Base-by-base conservation (phyloP, 2,329 filamentous ascomycete species). In the Magnaporthiopsis incrustans region DNA sequence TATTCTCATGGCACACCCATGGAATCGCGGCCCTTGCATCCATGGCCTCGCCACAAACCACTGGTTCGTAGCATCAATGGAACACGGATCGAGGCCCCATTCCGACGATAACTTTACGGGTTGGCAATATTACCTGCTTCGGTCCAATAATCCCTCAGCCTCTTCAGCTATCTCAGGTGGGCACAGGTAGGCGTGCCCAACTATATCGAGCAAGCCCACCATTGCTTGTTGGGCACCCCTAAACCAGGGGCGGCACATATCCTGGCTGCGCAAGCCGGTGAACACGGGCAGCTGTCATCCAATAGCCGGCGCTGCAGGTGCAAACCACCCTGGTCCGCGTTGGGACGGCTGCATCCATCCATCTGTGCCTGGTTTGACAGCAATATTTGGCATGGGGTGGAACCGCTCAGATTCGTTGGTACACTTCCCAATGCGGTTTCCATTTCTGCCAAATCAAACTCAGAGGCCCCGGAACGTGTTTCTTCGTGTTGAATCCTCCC, bases 101-200 rank as follows among this genome's bases (percentile, higher is more conserved):
- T 53, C 44, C 57, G 25, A 58, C 57, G 57, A 58, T 27, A 58
- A 58, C 57, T 58, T 58, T 58, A 58, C 57, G 57, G 57, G 30
- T 27, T 32, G 22, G 22, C 18, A n/a, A 10, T 25, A n/a, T 25
- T 11, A 10, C 18, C 44, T 25, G 38, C 44, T 25, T 25, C 18
- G 2, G 4, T 53, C 11, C 44, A 22, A 14, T 50, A 7, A n/a
- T 50, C 44, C 44, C 44, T 50, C 44, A 53, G 44, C 44, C n/a
- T n/a, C 44, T 53, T 10, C 44, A 53, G 44, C 7, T 53, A 7
- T 11, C 15, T 7, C 44, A 22, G 30, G 30, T 30, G 7, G 30
- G 30, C 7, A 30, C 30, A 30, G 30, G 30, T 30, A 30, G 30
- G 4, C 30, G 30, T 50, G 22, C 44, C 44, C 44, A 22, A 50